Base-by-base conservation (phyloP, 257 asterid species). In the Scutellaria barbata region DNA sequence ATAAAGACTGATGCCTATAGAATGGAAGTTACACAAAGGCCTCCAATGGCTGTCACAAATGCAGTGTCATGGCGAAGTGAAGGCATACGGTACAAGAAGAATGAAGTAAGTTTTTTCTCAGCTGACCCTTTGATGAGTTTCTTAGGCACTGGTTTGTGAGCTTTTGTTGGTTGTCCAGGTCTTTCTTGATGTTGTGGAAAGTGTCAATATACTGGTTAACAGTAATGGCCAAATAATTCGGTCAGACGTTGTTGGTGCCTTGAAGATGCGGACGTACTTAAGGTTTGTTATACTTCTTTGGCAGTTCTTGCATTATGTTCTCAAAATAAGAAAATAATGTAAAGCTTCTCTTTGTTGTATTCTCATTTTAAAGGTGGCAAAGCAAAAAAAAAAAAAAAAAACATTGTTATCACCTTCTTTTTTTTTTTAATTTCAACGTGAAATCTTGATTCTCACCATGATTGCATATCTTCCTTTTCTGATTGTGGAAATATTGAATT, bases 1-100 rank as follows among this genome's bases (percentile, higher is more conserved):
- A 95, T 95, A 71, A 95, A 95, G 90, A 95, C 96, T 8, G 99
- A 95, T 84, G 99, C 98, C 74, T 95, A 95, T 57, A 84, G 98
- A 78, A 95, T 95, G 99, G 99, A 95, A 83, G 97, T 84, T 63
- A 48, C 97, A 22, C 99, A 92, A 84, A 87, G 98, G 78, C 99
- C 99, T 81, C 99, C 99, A 51, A 95, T 92, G 99, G 99, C 99
- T n/a, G 99, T 95, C n/a, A 95, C 99, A 35, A 95, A 95, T 86
- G 98, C 99, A 67, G 99, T 95, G 60, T 95, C 99, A 5, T 95
- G 99, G 99, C 97, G 98, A 30, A 95, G 99, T 57, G 99, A 95
- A 88, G 99, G 99, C 76, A 88, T 95, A 70, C 82, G 71, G 50
- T 92, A 95, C 83, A 92, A 89, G 85, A 95, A 92, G 79, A 95